Conservation (phyloP, 2,329 filamentous ascomycete species). For the Aspergillus sp. region DNA sequence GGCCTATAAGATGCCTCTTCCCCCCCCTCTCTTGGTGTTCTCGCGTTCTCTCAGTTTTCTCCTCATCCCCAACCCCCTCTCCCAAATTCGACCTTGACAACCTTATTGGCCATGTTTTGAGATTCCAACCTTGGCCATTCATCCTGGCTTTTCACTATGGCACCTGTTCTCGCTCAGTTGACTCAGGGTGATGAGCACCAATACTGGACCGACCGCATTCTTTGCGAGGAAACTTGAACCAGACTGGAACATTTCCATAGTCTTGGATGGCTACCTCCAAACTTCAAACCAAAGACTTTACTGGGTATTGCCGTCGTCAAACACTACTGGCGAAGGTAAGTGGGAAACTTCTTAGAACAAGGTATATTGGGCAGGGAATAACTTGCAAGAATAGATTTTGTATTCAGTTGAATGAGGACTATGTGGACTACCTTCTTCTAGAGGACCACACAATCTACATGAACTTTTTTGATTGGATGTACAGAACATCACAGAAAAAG, state of each 20-base stretch:
- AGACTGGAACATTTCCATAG: constrained; percentile 17
- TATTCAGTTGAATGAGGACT: constrained; percentile 9
- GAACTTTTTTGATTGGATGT: constrained; percentile 13
- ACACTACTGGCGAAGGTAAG: background rate
- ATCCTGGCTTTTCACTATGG: constrained; percentile 7
- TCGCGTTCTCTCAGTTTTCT: too few species aligned
- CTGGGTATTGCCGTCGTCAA: background rate
- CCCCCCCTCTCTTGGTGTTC: background rate
- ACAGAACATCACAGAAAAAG: constrained; percentile 9
- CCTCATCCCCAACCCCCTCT: background rate
- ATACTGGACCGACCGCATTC: constrained; percentile 18
- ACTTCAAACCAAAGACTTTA: constrained; percentile 15
- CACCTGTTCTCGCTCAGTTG: background rate
- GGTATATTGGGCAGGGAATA: background rate
- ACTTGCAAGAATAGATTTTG: constrained; percentile 7
- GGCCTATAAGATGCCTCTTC: background rate
- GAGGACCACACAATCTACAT: constrained; percentile 11
- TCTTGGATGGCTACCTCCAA: constrained; percentile 17
- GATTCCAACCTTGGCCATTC: background rate
- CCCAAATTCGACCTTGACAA: background rate
- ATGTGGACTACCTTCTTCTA: constrained; percentile 9
- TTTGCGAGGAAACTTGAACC: constrained; percentile 17
- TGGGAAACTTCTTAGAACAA: too few species aligned
- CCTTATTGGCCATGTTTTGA: too few species aligned
- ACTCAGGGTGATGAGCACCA: constrained; percentile 9